Evolutionary conservation across 75 land plant genomes (phyloP).

Genomic region (Pinus albicaulis): DNA sequence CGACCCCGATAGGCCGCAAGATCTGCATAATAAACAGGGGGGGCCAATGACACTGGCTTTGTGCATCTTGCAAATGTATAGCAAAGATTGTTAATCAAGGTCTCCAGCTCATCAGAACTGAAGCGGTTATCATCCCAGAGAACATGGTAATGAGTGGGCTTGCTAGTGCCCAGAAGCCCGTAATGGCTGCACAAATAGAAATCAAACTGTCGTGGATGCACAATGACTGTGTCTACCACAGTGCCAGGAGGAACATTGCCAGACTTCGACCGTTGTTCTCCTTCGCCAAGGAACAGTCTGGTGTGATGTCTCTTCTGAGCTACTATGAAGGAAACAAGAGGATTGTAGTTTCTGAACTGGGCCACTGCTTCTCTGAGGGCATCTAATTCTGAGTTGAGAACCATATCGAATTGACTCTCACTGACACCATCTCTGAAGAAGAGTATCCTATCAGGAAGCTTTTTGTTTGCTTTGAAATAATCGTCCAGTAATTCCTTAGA

Average conservation of each 20-base stretch:
- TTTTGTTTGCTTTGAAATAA: constrained; percentile 17
- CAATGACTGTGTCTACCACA: constrained; percentile 48
- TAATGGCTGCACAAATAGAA: constrained; percentile 59
- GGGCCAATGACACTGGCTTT: constrained; percentile 57
- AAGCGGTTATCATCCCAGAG: constrained; percentile 49
- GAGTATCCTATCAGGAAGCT: constrained; percentile 38
- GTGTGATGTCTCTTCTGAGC: constrained; percentile 65
- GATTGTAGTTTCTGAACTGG: constrained; percentile 9
- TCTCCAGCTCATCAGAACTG: constrained; percentile 45
- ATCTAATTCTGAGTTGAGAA: constrained; percentile 38
- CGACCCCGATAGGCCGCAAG: constrained; percentile 61
- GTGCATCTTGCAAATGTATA: constrained; percentile 65
- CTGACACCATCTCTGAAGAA: constrained; percentile 63
- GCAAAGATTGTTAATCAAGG: constrained; percentile 47
- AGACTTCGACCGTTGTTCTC: constrained; percentile 1
- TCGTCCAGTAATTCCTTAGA: constrained; percentile 35
- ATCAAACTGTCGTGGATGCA: constrained; percentile 53
- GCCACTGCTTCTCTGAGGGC: constrained; percentile 25
- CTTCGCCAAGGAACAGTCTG: constrained; percentile 35
- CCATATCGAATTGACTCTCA: constrained; percentile 58
- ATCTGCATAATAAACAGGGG: constrained; percentile 75
- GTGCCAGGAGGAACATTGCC: constrained; percentile 59
- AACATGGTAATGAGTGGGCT: constrained; percentile 58
- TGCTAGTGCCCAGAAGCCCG: constrained; percentile 59
- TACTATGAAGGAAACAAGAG: constrained; percentile 44